phyloP scores from a whole-genome alignment of 805 yeast genomes.

The Myxozyma neotropica region DNA sequence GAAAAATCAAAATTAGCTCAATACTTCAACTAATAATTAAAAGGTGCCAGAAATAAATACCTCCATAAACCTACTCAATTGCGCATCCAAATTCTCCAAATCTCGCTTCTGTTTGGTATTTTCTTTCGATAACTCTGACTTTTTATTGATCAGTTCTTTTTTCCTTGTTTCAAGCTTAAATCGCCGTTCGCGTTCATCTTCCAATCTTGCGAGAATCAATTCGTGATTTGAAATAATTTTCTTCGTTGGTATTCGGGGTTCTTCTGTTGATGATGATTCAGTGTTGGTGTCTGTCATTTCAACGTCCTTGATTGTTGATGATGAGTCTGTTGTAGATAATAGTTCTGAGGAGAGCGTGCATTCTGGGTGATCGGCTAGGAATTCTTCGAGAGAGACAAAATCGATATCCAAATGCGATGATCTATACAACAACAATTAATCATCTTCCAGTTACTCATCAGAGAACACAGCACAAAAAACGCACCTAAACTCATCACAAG shows the following conservation, averaged over 20 bases:
- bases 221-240: constrained; percentile 10
- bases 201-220: constrained; percentile 22
- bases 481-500: constrained; percentile 27
- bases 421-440: background rate
- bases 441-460: background rate
- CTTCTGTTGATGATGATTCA: background rate
- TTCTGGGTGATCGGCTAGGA: constrained; percentile 24
- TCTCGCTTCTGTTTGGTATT: constrained; percentile 21
- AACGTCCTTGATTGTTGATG: background rate
- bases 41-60: constrained; percentile 4
- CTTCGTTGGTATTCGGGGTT: background rate
- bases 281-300: background rate
- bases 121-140: constrained; percentile 14
- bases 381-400: constrained; percentile 27
- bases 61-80: constrained; percentile 28
- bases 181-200: constrained; percentile 30
- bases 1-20: background rate
- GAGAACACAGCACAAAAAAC: background rate
- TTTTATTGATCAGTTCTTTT: constrained; percentile 7
- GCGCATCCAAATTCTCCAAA: constrained; percentile 26
- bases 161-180: constrained; percentile 1
- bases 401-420: constrained; percentile 23
- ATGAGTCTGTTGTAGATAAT: background rate
- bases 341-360: background rate
- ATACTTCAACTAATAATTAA: background rate